phyloP scores from a whole-genome alignment of 352 stramenopile species.

The Phytophthora europaea region DNA sequence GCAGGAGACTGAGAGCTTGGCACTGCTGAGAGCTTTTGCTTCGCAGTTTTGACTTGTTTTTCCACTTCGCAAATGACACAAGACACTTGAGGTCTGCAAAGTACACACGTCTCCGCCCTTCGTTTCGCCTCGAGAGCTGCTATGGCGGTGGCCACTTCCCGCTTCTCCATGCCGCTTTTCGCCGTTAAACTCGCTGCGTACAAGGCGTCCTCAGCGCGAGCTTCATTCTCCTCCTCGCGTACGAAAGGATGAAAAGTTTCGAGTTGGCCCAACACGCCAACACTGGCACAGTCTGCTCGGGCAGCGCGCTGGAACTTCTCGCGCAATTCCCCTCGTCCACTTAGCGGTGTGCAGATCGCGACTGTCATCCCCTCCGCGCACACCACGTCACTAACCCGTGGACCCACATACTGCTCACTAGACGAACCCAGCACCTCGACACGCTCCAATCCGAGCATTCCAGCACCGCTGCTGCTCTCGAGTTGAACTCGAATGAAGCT shows the following conservation, averaged over 20 bases:
- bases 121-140: conserved; percentile 32
- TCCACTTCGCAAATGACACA: conserved; percentile 50
- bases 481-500: conserved; percentile 73
- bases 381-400: conserved; percentile 63
- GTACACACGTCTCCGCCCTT: conserved; percentile 27
- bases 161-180: conserved; percentile 34
- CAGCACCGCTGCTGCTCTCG: conserved; percentile 44
- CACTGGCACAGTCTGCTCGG: conserved; percentile 55
- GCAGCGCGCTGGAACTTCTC: conserved; percentile 68
- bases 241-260: conserved; percentile 76
- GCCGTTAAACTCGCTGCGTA: conserved; percentile 18
- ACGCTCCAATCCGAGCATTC: conserved; percentile 58
- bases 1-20: background rate
- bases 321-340: conserved; percentile 46
- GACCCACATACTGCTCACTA: conserved; percentile 57
- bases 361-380: conserved; percentile 68
- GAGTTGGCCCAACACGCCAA: conserved; percentile 66
- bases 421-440: conserved; percentile 63
- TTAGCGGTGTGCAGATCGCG: conserved; percentile 62
- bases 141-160: conserved; percentile 34
- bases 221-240: conserved; percentile 26
- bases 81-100: conserved; percentile 39
- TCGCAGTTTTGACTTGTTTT: conserved; percentile 24
- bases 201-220: conserved; percentile 24
- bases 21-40: conserved; percentile 12